Base-by-base conservation (phyloP, 164 flowering plant species). In the Tetrastigma voinierianum region DNA sequence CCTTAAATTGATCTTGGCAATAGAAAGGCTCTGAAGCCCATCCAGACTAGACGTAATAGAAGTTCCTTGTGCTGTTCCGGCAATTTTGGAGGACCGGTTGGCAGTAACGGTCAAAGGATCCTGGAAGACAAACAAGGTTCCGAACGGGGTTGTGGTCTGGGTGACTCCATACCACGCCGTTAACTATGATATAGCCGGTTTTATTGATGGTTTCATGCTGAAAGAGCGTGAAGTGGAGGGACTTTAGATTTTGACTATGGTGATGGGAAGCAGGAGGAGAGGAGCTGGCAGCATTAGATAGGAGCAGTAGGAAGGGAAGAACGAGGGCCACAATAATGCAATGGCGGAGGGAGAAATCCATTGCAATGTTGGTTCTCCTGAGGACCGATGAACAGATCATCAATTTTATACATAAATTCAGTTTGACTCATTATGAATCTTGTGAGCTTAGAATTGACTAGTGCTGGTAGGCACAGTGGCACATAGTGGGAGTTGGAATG, bases 121-220 rank as follows among this genome's bases (percentile, higher is more conserved):
- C 21, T 76, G n/a, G n/a, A 76, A 72, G 16, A 44, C 83, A 66
- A 60, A 76, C 9, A 82, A 54, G 70, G 83, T 80, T n/a, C 86
- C 83, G 21, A 82, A 80, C 16, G 82, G 79, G 10, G 77, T 69
- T 12, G 80, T 78, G 53, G 81, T 80, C 49, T 78, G 76, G 47
- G 66, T 47, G 0, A 71, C 49, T n/a, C n/a, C n/a, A 82, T 3
- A 70, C 74, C 14, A 80, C 82, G 2, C 83, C 83, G 1, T 69
- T 62, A 43, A 74, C 83, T 55, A 80, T 61, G 40, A 76, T 11
- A 51, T 76, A 80, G 0, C 67, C 82, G 1, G 83, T 80, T 61
- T 66, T 74, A 72, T 82, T 80, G 44, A 82, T 70, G 20, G 82
- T 82, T 62, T 80, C 82, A 8, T 82, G 83, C 66, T 78, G 82